Evolutionary conservation across 805 yeast genomes (phyloP), one percentile per base, ranked within the genome.

Genomic region (Kazachstania bromeliacearum): DNA sequence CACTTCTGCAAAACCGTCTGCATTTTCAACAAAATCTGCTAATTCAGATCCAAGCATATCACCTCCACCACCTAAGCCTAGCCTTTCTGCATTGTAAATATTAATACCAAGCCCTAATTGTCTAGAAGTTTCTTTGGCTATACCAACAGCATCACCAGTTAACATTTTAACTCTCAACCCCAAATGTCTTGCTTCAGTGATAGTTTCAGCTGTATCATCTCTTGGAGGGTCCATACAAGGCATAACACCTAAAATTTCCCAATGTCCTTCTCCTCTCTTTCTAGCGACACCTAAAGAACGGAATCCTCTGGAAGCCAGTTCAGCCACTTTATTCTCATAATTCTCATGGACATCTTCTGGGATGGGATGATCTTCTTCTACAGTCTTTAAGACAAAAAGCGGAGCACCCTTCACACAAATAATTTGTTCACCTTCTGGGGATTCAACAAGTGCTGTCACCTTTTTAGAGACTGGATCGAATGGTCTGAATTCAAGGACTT

Each of bases 191-290:
- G 96, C 96, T 71, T 87, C 96, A 66, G 71, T 68, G 63, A 87
- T 89, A 63, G 96, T 87, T 61, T 78, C 77, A 56, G 94, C 95
- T 72, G 96, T 87, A 69, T 87, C 96, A 70, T 87, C 94, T 78
- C 96, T 83, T 70, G 96, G 96, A 60, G 96, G 96, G 71, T 87
- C 96, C 88, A 84, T 82, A 73, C 95, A 85, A 67, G 96, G 96
- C 95, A 87, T 85, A 66, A 87, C 87, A 66, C 96, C 96, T 60
- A 87, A 72, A 54, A 87, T 85, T 71, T 87, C 95, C 96, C 95
- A 87, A 78, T 84, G 92, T 59, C 94, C 94, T 69, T 84, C 94
- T 69, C 92, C 95, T 73, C 94, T 80, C 84, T 85, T 84, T 77
- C 96, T 85, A 48, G 96, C 96, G 71, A 87, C 95, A 79, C 96